These are phyloP conservation scores for Recurvomyces mirabilis DNA, from an alignment of 495 filamentous ascomycete species.

Conservation along the genomic window DNA sequence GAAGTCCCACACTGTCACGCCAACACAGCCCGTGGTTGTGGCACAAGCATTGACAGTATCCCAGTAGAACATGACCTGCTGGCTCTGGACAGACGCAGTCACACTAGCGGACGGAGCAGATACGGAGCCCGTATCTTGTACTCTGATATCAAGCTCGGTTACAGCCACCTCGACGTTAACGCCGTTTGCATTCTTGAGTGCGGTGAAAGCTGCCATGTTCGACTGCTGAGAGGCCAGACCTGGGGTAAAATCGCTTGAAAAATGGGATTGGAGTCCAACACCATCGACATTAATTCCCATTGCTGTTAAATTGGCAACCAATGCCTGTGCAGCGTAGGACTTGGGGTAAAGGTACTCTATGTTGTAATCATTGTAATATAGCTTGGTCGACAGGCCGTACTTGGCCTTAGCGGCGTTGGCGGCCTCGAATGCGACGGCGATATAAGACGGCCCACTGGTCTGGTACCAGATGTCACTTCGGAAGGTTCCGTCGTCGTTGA, in stretches of 20 bases:
- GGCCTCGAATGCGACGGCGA: conserved; percentile 25
- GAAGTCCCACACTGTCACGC: conserved; percentile 1
- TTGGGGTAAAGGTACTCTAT: conserved; percentile 46
- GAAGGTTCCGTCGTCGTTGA: conserved; percentile 27
- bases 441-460: conserved; percentile 23
- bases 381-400: conserved; percentile 32
- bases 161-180: conserved; percentile 43
- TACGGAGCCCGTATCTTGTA: conserved; percentile 5
- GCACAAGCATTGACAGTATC: conserved; percentile 1
- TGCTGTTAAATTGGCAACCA: conserved; percentile 37
- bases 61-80: conserved; percentile 2
- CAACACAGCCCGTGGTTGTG: conserved; percentile 8
- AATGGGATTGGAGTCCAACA: conserved; percentile 47
- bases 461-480: conserved; percentile 19
- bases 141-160: conserved; percentile 47
- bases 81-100: neutral
- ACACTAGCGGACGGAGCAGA: neutral
- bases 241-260: conserved; percentile 42
- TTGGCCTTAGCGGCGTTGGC: conserved; percentile 29
- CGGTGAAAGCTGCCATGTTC: conserved; percentile 35
- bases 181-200: conserved; percentile 20
- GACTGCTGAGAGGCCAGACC: conserved; percentile 28
- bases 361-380: conserved; percentile 62
- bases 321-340: conserved; percentile 32
- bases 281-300: conserved; percentile 46